Evolutionary conservation across 345 rosid species (phyloP), one percentile per base, ranked within the genome.

Genomic region (Citrus unshiu): DNA sequence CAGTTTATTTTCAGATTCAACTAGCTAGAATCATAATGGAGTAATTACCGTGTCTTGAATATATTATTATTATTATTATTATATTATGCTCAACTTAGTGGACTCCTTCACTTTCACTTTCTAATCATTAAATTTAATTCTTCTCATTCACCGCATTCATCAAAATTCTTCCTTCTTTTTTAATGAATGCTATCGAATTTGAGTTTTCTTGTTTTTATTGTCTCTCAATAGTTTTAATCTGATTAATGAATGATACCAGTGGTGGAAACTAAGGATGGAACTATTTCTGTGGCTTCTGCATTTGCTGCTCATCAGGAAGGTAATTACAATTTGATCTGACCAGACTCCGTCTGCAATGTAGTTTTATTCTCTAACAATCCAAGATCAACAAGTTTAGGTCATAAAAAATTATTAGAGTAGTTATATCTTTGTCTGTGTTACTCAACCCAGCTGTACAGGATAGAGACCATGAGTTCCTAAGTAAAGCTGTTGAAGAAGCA

Each of bases 231-330:
- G 0, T 46, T 43, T 46, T 12, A 46, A 46, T 46, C 19, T 7
- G 5, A 32, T 9, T 72, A 30, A 49, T 72, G 61, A 51, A 35
- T 72, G 61, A 51, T 75, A 29, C 54, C 73, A 93, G 97, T 93
- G 81, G 85, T 92, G 79, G 98, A 93, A 83, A 87, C 97, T 56
- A 91, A 84, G 81, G 97, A 91, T 65, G 93, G 94, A 78, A 89
- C 98, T 66, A 89, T 96, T 76, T 90, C 98, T 32, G 92, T 96
- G 21, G 95, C 98, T 58, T 85, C 97, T 83, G 97, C 97, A 35
- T 96, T 96, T 84, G 87, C 95, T 77, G 99, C 92, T 79, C 91
- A 93, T 88, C 98, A 92, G 81, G 88, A 91, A 90, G 97, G 98
- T 96, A 89, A 46, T 61, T 24, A 4, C 40, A 68, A 46, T 32